Conservation (phyloP, 352 stramenopile species). For the Globisporangium orthogonon region DNA sequence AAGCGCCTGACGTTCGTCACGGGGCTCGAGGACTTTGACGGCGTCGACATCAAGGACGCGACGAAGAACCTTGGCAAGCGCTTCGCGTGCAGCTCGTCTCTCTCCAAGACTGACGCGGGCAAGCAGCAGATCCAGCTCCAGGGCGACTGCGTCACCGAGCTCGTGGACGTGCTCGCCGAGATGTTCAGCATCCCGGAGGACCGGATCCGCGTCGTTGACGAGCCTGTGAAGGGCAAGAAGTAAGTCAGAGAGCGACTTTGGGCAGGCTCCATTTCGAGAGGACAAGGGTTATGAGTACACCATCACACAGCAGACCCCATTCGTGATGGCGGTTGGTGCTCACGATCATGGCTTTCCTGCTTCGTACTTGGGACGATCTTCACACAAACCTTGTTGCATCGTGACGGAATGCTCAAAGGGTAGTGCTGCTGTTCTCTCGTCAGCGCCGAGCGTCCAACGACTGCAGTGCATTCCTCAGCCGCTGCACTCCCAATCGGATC, state of each 20-base stretch:
- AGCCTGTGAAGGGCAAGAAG: constrained; percentile 54
- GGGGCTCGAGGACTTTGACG: constrained; percentile 74
- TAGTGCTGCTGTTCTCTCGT: neutral
- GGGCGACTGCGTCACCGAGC: constrained; percentile 68
- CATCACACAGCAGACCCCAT: neutral
- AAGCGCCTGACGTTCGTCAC: constrained; percentile 82
- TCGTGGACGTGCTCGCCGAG: constrained; percentile 67
- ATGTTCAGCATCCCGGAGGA: constrained; percentile 74
- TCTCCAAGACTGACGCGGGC: constrained; percentile 68
- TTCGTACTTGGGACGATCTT: too few species aligned
- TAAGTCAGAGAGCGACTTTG: constrained; percentile 1
- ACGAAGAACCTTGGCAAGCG: constrained; percentile 75
- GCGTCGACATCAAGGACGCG: constrained; percentile 80
- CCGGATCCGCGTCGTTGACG: constrained; percentile 66
- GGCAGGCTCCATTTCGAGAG: neutral
- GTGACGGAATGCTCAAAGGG: too few species aligned
- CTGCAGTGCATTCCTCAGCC: constrained; percentile 33
- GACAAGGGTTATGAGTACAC: neutral
- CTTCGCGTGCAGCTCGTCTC: constrained; percentile 76
- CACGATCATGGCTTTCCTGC: too few species aligned
- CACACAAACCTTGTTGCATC: too few species aligned
- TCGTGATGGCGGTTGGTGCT: too few species aligned
- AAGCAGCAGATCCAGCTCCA: constrained; percentile 82
- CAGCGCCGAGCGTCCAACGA: neutral
- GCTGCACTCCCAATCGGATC: constrained; percentile 50